These are phyloP conservation scores for Eimeria praecox DNA, from an alignment of 169 alveolate genomes.

Conservation along the genomic window DNA sequence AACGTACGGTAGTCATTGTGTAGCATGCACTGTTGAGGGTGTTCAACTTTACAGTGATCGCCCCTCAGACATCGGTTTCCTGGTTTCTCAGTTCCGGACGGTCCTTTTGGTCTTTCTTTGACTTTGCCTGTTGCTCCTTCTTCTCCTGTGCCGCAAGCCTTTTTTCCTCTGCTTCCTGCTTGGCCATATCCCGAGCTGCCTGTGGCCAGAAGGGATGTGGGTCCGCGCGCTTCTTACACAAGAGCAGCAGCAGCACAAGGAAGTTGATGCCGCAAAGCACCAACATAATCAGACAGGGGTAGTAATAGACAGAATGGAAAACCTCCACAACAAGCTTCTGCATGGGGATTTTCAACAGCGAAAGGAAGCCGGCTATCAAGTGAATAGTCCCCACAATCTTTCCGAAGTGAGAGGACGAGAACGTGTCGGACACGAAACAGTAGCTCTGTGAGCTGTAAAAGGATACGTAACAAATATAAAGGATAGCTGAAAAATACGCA, in stretches of 20 bases:
- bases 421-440: conserved; percentile 78
- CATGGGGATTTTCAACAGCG: conserved; percentile 78
- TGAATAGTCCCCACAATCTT: conserved; percentile 78
- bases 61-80: conserved; percentile 36
- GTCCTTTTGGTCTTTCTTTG: background rate
- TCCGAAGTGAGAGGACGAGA: conserved; percentile 80
- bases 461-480: conserved; percentile 65
- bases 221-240: conserved; percentile 41
- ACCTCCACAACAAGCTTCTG: conserved; percentile 79
- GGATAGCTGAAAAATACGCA: conserved; percentile 71
- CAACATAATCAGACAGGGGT: conserved; percentile 77
- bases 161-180: conserved; percentile 61
- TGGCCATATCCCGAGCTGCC: conserved; percentile 76
- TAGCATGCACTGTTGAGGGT: background rate
- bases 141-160: conserved; percentile 37
- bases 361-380: conserved; percentile 76
- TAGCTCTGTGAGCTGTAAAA: conserved; percentile 81
- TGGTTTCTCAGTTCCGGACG: conserved; percentile 21
- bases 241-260: conserved; percentile 59
- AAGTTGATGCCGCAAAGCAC: conserved; percentile 74
- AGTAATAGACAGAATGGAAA: conserved; percentile 76
- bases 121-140: conserved; percentile 34
- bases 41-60: background rate
- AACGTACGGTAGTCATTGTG: conserved; percentile 29
- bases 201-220: conserved; percentile 83